Base-by-base conservation (phyloP, 306 rosid genomes). In the Pachyrhizus erosus region DNA sequence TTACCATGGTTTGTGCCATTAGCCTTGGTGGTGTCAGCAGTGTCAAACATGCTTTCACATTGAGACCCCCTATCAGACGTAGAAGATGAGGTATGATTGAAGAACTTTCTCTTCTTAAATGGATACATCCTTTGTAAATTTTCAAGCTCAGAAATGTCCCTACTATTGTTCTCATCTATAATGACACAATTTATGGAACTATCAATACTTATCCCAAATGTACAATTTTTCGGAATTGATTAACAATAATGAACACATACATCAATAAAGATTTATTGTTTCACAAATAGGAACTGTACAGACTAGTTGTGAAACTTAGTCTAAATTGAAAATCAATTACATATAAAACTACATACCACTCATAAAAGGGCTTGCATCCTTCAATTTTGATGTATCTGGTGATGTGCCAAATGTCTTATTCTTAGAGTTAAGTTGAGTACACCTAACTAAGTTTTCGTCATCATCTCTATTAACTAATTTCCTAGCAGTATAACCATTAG, bases 51-150 rank as follows among this genome's bases (percentile, higher is more conserved):
- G 74, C 78, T 84, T 70, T 89, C 90, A 80, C 87, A 88, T n/a
- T 81, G 87, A 60, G 83, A 90, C 58, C 87, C 91, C 42, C 83
- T 77, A 80, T 87, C 90, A 23, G 94, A 82, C 21, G 89, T 31
- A 75, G 90, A 42, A 0, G 91, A 70, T 33, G 90, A 86, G 66
- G 84, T 88, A 73, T 66, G 88, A 39, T 81, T 73, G 76, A 87
- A 89, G 84, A 84, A 87, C 84, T 89, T 91, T 73, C 97, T 89
- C 92, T 92, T 92, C 87, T 92, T 92, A 82, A 91, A 91, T 78
- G 97, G 97, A 86, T 88, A 92, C 70, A 89, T 88, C 79, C 76
- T 87, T 87, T 91, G 86, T 37, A 88, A 87, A 78, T 82, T 81
- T 87, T 91, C 93, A 62, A 89, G 81, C n/a, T 68, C 61, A 17